phyloP scores from a whole-genome alignment of 208 protist genomes.

The Crithidia bombi region DNA sequence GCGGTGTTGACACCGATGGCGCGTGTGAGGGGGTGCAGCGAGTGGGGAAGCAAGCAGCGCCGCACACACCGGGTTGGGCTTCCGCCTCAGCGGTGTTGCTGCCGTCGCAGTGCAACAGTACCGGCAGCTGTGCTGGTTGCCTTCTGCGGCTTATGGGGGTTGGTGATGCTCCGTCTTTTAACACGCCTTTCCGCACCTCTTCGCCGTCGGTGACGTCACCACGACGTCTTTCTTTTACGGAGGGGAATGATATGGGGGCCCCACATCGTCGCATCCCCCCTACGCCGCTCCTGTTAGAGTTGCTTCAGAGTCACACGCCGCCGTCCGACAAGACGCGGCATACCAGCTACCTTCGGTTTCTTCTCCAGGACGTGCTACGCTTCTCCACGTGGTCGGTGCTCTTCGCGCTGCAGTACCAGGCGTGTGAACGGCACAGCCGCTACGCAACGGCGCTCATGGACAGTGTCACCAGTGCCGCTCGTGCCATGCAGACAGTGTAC shows the following conservation, averaged over 20 bases:
- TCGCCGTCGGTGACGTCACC: background rate
- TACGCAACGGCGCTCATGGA: constrained; percentile 22
- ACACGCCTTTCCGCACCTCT: background rate
- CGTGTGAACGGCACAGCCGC: constrained; percentile 15
- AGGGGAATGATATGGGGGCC: constrained; percentile 6
- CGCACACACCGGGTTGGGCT: background rate
- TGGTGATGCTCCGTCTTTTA: background rate
- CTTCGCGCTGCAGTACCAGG: constrained; percentile 45
- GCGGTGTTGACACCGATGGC: background rate
- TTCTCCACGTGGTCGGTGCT: constrained; percentile 41
- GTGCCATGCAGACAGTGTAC: constrained; percentile 23
- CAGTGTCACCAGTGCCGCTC: constrained; percentile 5
- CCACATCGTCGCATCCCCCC: constrained; percentile 34
- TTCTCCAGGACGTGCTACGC: constrained; percentile 34
- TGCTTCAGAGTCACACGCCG: constrained; percentile 48
- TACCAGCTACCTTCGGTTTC: constrained; percentile 32
- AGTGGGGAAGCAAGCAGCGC: background rate
- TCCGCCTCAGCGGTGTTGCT: background rate
- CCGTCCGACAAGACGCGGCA: constrained; percentile 32
- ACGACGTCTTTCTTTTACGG: background rate
- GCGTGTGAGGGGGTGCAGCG: background rate
- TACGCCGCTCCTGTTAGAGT: constrained; percentile 43
- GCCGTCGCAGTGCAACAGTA: background rate
- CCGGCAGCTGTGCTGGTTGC: background rate
- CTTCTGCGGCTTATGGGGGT: background rate